Evolutionary conservation across 345 rosid species (phyloP), one percentile per base, ranked within the genome.

Genomic region (Brassica incana): DNA sequence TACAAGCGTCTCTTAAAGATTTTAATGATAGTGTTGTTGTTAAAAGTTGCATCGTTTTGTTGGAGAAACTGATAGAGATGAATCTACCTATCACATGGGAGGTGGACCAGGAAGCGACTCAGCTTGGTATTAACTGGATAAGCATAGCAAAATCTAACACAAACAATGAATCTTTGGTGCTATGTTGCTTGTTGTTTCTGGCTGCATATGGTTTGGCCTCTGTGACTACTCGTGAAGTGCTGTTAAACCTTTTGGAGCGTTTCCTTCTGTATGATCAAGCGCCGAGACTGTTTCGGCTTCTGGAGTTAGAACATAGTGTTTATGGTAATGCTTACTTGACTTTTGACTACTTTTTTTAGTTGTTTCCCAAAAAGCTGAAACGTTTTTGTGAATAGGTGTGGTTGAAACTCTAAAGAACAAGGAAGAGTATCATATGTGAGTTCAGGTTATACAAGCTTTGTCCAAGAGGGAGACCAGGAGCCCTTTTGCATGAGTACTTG

Each of bases 111-210:
- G 71, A 78, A 15, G 81, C 81, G 1, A 71, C 71, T 50, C 65
- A 27, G 25, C 72, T 78, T 15, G 81, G 76, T 65, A 36, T 25
- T 63, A 65, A 36, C 0, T 71, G 71, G 81, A n/a, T 78, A 9
- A 18, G 59, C 43, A 71, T 71, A 10, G 72, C 60, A 1, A 36
- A 64, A 65, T 2, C 65, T 6, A 52, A 64, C 18, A 20, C 5
- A 11, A 12, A 71, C 23, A 63, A 64, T 38, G 2, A 16, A 45
- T 23, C 72, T 8, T 14, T 0, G 54, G 76, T 54, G 40, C 54
- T 78, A 52, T 32, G 76, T 64, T 78, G 66, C 45, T 52, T 71
- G 58, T 27, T 78, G 76, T 78, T 78, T 71, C 60, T 78, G 10
- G 71, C 81, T 63, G 72, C 69, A 52, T 78, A 63, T 7, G 71